Conservation (phyloP, 257 asterid species). For the Penstemon davidsonii region DNA sequence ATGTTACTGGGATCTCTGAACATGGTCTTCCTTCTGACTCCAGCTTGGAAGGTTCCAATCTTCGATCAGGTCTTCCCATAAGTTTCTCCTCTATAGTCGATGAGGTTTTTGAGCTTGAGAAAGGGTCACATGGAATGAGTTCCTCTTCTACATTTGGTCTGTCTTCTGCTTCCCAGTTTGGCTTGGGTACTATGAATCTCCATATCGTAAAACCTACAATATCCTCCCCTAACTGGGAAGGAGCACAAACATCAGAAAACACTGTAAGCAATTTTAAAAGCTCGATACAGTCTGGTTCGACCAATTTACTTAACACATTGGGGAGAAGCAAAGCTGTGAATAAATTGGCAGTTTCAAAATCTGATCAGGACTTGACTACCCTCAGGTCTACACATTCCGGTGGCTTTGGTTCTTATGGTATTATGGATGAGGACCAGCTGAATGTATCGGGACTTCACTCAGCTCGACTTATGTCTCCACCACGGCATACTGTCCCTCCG, state of each 20-base stretch:
- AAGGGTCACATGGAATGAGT: constrained; percentile 62
- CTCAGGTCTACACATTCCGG: constrained; percentile 65
- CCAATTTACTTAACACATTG: constrained; percentile 50
- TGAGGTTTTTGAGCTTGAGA: constrained; percentile 94
- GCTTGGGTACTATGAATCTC: constrained; percentile 45
- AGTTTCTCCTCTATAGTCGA: constrained; percentile 82
- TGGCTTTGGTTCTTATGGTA: constrained; percentile 53
- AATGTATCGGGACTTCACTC: constrained; percentile 45
- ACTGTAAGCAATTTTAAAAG: constrained; percentile 49
- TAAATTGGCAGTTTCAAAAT: constrained; percentile 64
- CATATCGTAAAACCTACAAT: constrained; percentile 52
- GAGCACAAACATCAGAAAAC: constrained; percentile 46
- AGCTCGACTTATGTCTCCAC: constrained; percentile 46
- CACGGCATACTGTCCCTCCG: constrained; percentile 41
- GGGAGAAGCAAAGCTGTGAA: constrained; percentile 57
- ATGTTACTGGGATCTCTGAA: constrained; percentile 49
- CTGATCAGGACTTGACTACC: constrained; percentile 86
- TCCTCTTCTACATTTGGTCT: constrained; percentile 47
- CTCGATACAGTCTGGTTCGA: constrained; percentile 58
- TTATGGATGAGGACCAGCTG: constrained; percentile 58
- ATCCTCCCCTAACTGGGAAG: constrained; percentile 72
- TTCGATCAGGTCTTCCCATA: constrained; percentile 46
- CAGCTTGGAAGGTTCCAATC: constrained; percentile 49
- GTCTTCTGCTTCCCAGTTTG: constrained; percentile 62
- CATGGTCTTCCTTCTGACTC: constrained; percentile 48